Conservation (phyloP, 163 green algal species). For the Scenedesmus sp. region DNA sequence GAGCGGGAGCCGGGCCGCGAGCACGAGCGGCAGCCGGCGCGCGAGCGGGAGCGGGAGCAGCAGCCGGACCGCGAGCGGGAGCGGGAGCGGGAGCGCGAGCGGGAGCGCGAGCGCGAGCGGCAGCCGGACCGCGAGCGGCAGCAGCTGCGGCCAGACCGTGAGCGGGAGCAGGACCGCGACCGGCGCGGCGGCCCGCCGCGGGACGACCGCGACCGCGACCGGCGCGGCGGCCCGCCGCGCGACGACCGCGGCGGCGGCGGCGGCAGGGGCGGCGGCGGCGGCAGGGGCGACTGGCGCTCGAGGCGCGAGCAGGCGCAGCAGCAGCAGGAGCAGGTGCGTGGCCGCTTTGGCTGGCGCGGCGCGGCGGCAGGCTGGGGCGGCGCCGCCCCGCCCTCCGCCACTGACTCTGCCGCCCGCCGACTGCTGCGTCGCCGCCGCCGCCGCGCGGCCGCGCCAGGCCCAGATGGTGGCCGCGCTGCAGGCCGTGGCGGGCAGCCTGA, state of each 20-base stretch:
- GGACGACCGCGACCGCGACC: not conserved
- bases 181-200: no score
- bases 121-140: constrained; percentile 7
- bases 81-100: not conserved
- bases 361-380: no score
- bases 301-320: not conserved
- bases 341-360: no score
- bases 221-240: not conserved
- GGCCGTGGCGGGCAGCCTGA: constrained; percentile 66
- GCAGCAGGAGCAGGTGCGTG: no score
- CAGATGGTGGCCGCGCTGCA: constrained; percentile 35
- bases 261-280: not conserved
- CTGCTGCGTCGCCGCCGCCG: no score
- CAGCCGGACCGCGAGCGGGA: not conserved
- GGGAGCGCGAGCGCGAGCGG: not conserved
- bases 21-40: not conserved
- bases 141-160: not conserved
- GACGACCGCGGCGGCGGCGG: not conserved
- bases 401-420: no score
- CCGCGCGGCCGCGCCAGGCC: constrained; percentile 1
- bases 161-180: not conserved
- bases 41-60: not conserved
- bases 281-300: not conserved
- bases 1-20: not conserved
- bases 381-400: no score